A percentile compares a stretch with the other conserved stretches of the same genome.
Evolutionary conservation across 176 grass and related monocot genomes (phyloP).

Genomic region (Typha latifolia): DNA sequence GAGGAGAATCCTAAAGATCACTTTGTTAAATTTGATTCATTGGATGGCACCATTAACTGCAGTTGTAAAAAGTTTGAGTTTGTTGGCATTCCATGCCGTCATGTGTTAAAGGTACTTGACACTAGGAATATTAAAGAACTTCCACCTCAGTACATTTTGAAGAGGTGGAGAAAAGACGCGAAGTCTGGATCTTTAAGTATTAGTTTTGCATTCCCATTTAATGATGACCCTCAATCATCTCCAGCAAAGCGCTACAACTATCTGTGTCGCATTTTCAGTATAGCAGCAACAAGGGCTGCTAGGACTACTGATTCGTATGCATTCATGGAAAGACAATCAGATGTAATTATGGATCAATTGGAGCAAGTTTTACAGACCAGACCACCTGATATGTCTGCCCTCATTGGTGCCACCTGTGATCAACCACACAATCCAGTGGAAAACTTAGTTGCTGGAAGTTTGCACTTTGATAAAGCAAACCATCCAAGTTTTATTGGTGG

Average conservation of each 20-base stretch:
- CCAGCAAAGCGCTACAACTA: conserved; percentile 38
- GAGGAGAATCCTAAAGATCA: conserved; percentile 62
- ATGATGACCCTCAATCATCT: conserved; percentile 35
- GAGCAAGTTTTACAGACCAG: conserved; percentile 61
- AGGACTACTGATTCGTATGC: conserved; percentile 44
- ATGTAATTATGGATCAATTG: conserved; percentile 55
- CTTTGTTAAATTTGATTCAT: conserved; percentile 78
- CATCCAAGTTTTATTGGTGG: conserved; percentile 56
- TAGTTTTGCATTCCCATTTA: conserved; percentile 32
- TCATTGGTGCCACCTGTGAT: conserved; percentile 32
- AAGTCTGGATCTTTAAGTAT: conserved; percentile 37
- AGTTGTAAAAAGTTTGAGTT: conserved; percentile 82
- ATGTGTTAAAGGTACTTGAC: conserved; percentile 87
- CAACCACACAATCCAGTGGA: conserved; percentile 51
- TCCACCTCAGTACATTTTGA: conserved; percentile 63
- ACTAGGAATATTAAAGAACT: conserved; percentile 85
- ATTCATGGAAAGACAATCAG: conserved; percentile 58
- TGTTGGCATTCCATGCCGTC: conserved; percentile 70
- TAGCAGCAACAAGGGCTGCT: conserved; percentile 59
- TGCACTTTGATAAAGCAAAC: conserved; percentile 33
- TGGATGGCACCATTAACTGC: conserved; percentile 50
- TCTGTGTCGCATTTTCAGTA: conserved; percentile 62
- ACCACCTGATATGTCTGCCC: conserved; percentile 39
- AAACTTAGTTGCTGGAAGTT: conserved; percentile 45
- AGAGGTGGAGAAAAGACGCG: conserved; percentile 84